Evolutionary conservation across 2,329 filamentous ascomycete species (phyloP), one percentile per base, ranked within the genome.

Genomic region (Phaeophleospora eucalypticola): DNA sequence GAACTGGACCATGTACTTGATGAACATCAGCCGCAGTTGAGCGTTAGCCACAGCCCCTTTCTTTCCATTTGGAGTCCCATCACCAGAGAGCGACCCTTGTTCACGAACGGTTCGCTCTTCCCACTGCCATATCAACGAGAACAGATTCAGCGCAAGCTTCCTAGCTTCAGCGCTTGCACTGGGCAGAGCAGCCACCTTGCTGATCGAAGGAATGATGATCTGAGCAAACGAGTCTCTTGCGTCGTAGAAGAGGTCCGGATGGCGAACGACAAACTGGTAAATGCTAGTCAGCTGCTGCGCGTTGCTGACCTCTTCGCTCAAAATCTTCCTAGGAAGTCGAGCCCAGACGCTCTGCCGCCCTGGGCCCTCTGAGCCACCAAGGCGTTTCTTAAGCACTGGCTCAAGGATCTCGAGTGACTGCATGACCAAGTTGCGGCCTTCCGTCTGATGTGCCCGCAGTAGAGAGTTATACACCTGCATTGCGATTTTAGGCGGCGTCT

Each of bases 231-330:
- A 90, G 56, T 98, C 93, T 45, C 93, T 79, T 1, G 89, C 89
- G 54, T 97, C 91, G 58, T 94, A 98, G 71, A 98, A 98, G 3
- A 98, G 74, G 60, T 93, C 85, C 0, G 90, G 86, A 64, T 98
- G 91, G 46, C 87, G 82, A 29, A 96, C 91, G 27, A 98, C 76
- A 70, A 98, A 98, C 61, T 96, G 87, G 73, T 96, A 97, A 59
- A 98, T 97, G 71, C 87, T 93, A 43, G 89, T 95, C 71, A 97
- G 86, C 69, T 97, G 93, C 67, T 95, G 90, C 38, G 91, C 78
- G 59, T 98, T 98, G 53, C 93, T 88, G 19, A 88, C 90, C 67
- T 98, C 93, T 65, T 98, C 94, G 3, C 89, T 84, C 17, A 98
- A 72, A 20, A 98, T 95, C 44, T 90, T 88, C 35, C 91, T 82